Evolutionary conservation across 169 alveolate species (phyloP).

Genomic region (Plasmodium inui): DNA sequence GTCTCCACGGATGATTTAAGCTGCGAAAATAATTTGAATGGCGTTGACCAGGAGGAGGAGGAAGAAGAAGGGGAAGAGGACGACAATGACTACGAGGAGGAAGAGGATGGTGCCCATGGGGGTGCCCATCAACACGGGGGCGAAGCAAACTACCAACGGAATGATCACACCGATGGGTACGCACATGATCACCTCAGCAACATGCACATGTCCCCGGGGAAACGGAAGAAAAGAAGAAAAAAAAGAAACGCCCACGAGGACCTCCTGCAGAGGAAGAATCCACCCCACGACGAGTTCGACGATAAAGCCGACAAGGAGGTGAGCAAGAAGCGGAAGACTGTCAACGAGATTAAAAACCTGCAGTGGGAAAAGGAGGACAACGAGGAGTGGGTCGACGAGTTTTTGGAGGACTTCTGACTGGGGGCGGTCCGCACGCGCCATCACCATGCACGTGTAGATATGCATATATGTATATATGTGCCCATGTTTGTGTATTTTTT

Average conservation of each 20-base stretch:
- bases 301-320: conserved; percentile 27
- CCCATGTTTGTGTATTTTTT: not conserved
- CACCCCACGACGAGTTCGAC: not conserved
- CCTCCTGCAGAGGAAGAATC: not conserved
- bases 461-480: not conserved
- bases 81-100: not conserved
- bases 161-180: not conserved
- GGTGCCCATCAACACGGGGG: not conserved
- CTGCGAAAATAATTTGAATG: conserved; percentile 20
- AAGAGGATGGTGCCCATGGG: not conserved
- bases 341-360: conserved; percentile 35
- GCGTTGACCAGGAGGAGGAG: not conserved
- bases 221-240: conserved; percentile 40
- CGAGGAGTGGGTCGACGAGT: conserved; percentile 76
- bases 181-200: conserved; percentile 3
- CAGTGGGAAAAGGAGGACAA: conserved; percentile 59
- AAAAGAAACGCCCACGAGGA: conserved; percentile 11
- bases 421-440: not conserved
- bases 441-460: not conserved
- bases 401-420: conserved; percentile 51
- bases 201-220: conserved; percentile 23
- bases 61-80: not conserved
- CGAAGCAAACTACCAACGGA: not conserved
- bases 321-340: conserved; percentile 57
- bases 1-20: conserved; percentile 43